Conservation (phyloP, 164 flowering plant genomes). For the Aristolochia californica region DNA sequence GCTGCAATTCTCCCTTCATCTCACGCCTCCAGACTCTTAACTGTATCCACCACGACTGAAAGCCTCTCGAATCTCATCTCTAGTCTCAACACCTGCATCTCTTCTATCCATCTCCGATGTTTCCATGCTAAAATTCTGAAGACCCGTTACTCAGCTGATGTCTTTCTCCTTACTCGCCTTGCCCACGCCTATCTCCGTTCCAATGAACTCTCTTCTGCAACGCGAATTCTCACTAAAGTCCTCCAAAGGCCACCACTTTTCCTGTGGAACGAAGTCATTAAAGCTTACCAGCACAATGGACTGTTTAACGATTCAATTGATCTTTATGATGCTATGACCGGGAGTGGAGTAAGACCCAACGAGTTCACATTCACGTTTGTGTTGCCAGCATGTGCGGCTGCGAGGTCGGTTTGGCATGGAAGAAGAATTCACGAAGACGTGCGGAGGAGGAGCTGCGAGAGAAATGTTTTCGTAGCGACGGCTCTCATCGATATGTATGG, state of each 20-base stretch:
- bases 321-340: conserved; percentile 1
- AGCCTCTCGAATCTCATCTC: too few species aligned
- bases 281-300: conserved; percentile 8
- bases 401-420: too few species aligned
- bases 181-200: conserved; percentile 6
- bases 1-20: too few species aligned
- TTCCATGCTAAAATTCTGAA: conserved; percentile 11
- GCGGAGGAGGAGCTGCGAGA: too few species aligned
- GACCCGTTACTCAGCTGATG: conserved; percentile 9
- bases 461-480: too few species aligned
- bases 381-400: too few species aligned
- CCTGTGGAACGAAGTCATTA: conserved; percentile 15
- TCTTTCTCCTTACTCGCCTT: conserved; percentile 12
- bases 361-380: too few species aligned
- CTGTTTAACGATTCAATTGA: conserved; percentile 4
- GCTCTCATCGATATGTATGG: conserved; percentile 14
- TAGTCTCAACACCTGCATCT: too few species aligned
- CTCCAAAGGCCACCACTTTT: conserved; percentile 9
- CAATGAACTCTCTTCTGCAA: not conserved
- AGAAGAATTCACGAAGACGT: too few species aligned
- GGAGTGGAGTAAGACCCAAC: too few species aligned
- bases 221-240: conserved; percentile 6
- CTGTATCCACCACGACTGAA: too few species aligned
- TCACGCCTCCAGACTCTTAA: too few species aligned
- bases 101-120: not conserved